Evolutionary conservation across 768 basidiomycete genomes (phyloP), one percentile per base, ranked within the genome.

Genomic region (Imleria badia): DNA sequence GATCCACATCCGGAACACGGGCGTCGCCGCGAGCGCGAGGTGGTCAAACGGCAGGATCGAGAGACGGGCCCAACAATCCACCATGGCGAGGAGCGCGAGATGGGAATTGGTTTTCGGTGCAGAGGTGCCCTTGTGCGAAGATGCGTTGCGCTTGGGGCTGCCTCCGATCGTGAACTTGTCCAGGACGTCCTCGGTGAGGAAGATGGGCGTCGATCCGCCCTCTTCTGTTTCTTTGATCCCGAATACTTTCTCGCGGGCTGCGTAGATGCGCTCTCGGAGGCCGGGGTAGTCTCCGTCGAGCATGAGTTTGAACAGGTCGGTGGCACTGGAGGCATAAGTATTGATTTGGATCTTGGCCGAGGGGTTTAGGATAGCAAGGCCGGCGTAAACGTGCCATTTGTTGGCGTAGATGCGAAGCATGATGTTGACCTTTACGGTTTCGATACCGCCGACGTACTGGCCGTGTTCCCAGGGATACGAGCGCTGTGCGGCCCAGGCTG

Each of bases 371-470:
- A 98, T 92, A 1, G 96, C 96, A n/a, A 99, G 82, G 2, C 97
- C 96, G 14, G 96, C 96, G 69, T 99, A 99, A 66, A 99, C 96
- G 73, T 99, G 96, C 94, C 94, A 99, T 56, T 94, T 89, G 71
- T 94, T 97, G 41, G 92, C 82, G 72, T 98, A 99, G 64, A 99
- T 98, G 0, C 97, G 91, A 19, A 97, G 82, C 58, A 90, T 86
- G 71, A 98, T 88, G 78, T 99, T 99, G 64, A 70, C 94, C 74
- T 99, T 99, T 62, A 94, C 94, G 2, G 93, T 95, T 71, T 99
- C 97, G 62, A 99, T 94, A 0, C 97, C 97, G 22, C 94, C 92
- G 30, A 97, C 92, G 72, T 98, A 98, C 45, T 90, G 84, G 1
- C 92, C 91, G 38, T 89, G 83, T 72, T 98, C 96, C 97, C 97